Percentiles rank a stretch among this genome's conserved stretches.
These are phyloP conservation scores for Podospora sp. DNA, from an alignment of 495 filamentous ascomycete species.

Conservation along the genomic window DNA sequence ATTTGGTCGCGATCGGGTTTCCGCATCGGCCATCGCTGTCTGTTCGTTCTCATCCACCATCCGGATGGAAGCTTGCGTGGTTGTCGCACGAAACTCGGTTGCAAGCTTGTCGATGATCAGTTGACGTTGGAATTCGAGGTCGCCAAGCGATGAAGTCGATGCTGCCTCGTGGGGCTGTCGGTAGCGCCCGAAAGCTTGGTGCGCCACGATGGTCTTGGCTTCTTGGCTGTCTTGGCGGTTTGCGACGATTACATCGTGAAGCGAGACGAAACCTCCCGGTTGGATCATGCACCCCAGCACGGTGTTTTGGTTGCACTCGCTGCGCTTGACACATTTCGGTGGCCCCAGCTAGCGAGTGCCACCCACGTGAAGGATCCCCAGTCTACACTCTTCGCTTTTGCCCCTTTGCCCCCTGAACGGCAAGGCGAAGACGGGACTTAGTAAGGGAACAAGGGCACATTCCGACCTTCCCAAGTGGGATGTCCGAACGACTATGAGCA, in stretches of 20 bases:
- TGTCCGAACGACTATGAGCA: neutral
- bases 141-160: neutral
- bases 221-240: neutral
- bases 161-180: neutral
- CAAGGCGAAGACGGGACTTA: neutral
- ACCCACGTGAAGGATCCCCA: neutral
- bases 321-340: neutral
- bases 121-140: neutral
- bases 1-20: neutral
- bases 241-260: neutral
- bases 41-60: neutral
- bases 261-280: neutral
- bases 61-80: neutral
- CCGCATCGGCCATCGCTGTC: neutral
- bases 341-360: neutral
- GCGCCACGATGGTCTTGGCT: conserved; percentile 2
- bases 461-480: neutral
- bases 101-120: neutral
- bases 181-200: neutral
- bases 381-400: neutral
- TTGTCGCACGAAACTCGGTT: neutral
- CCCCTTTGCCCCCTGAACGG: neutral
- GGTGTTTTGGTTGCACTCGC: neutral
- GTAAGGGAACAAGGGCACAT: neutral
- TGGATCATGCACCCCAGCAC: neutral